These are phyloP conservation scores for Salix suchowensis DNA, from an alignment of 345 rosid genomes.

Conservation along the genomic window DNA sequence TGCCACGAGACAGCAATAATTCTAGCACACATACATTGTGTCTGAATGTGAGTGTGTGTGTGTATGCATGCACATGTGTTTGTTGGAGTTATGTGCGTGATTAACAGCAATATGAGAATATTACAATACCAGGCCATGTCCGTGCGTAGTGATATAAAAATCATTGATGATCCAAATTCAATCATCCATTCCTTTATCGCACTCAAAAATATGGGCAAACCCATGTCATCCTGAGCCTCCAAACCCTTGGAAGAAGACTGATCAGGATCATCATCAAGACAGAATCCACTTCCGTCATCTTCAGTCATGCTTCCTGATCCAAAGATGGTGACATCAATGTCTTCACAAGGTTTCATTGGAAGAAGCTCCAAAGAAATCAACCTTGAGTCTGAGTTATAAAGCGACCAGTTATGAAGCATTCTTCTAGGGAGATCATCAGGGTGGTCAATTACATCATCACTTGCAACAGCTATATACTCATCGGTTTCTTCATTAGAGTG, in stretches of 20 bases:
- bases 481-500: conserved; percentile 55
- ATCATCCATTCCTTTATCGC: conserved; percentile 86
- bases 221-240: conserved; percentile 36
- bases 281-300: conserved; percentile 61
- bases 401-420: conserved; percentile 79
- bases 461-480: conserved; percentile 49
- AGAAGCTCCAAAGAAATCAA: conserved; percentile 77
- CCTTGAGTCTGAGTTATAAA: conserved; percentile 68
- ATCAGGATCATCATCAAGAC: conserved; percentile 37
- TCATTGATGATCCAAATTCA: conserved; percentile 61
- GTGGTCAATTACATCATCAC: conserved; percentile 31
- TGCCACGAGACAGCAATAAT: neutral
- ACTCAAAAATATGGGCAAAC: conserved; percentile 51
- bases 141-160: conserved; percentile 62
- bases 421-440: conserved; percentile 54
- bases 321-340: conserved; percentile 66
- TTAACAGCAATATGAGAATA: neutral
- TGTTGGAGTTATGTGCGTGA: neutral
- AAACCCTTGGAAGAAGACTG: conserved; percentile 41
- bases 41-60: neutral
- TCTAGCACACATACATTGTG: neutral
- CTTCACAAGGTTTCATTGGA: conserved; percentile 67
- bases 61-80: neutral
- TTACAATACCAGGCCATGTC: conserved; percentile 71
- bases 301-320: conserved; percentile 69